phyloP scores from a whole-genome alignment of 1,139 yeast species.

The Pichia sp. region DNA sequence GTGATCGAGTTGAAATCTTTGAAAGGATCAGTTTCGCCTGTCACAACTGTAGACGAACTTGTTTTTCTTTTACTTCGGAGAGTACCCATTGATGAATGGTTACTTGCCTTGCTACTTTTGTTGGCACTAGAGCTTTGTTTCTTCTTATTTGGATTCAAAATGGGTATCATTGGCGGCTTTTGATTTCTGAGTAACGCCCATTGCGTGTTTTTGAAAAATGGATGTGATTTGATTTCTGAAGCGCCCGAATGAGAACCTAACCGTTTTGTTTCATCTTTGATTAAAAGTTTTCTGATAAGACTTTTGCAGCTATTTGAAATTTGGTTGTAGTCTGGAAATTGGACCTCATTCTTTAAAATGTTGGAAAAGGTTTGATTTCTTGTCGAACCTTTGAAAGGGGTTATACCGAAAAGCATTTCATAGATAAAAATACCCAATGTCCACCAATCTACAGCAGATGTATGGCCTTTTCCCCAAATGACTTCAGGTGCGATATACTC shows the following conservation, averaged over 20 bases:
- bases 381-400: constrained; percentile 91
- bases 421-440: constrained; percentile 86
- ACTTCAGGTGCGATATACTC: constrained; percentile 98
- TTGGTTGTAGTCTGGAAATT: constrained; percentile 46
- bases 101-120: constrained; percentile 24
- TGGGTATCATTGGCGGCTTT: constrained; percentile 93
- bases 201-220: constrained; percentile 83
- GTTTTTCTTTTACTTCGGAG: constrained; percentile 37
- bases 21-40: constrained; percentile 64
- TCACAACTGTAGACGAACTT: constrained; percentile 35
- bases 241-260: constrained; percentile 93
- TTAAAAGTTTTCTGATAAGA: constrained; percentile 72
- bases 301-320: constrained; percentile 74
- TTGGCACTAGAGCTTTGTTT: constrained; percentile 12
- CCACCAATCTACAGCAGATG: constrained; percentile 99
- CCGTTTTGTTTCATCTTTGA: constrained; percentile 84
- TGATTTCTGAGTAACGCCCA: constrained; percentile 94
- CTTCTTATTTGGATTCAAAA: constrained; percentile 49
- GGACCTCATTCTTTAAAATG: constrained; percentile 76
- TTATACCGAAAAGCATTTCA: constrained; percentile 93
- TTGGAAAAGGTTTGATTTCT: constrained; percentile 87
- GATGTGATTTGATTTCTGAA: constrained; percentile 84
- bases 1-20: constrained; percentile 86
- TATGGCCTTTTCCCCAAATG: constrained; percentile 93
- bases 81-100: constrained; percentile 31